A percentile compares a stretch with the other conserved stretches of the same genome.
Evolutionary conservation across 768 basidiomycete genomes (phyloP).

Genomic region (Clavaria fumosa): DNA sequence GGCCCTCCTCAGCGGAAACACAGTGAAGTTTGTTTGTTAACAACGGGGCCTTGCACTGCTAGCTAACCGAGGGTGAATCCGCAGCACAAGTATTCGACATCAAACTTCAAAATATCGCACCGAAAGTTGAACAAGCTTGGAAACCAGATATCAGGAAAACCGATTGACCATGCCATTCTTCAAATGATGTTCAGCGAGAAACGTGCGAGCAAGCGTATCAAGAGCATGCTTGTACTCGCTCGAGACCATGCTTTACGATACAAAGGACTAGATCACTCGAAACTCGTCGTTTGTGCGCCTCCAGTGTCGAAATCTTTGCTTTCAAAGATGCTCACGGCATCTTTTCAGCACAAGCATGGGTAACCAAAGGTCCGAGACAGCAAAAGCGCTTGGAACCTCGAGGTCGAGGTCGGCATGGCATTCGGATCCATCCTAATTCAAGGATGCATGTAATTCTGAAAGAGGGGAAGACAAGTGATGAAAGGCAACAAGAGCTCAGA

Average conservation of each 20-base stretch:
- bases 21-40: no score
- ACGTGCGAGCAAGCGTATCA: constrained; percentile 68
- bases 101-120: constrained; percentile 85
- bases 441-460: constrained; percentile 61
- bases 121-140: constrained; percentile 85
- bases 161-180: constrained; percentile 87
- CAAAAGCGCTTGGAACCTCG: constrained; percentile 61
- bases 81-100: constrained; percentile 88
- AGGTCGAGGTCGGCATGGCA: constrained; percentile 69
- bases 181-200: constrained; percentile 98
- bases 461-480: constrained; percentile 65
- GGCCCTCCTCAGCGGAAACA: no score
- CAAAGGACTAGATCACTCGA: constrained; percentile 56
- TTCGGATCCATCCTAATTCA: constrained; percentile 62
- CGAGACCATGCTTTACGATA: constrained; percentile 70
- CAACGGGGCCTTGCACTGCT: no score
- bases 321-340: no score
- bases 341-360: constrained; percentile 77
- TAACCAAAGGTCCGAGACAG: constrained; percentile 60
- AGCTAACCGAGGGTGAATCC: no score
- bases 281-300: constrained; percentile 68
- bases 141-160: constrained; percentile 76
- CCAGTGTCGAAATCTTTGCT: background rate
- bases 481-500: constrained; percentile 46
- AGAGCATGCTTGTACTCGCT: constrained; percentile 78